Conservation (phyloP, 2,329 filamentous ascomycete genomes). For the Curvularia hawaiiensis region DNA sequence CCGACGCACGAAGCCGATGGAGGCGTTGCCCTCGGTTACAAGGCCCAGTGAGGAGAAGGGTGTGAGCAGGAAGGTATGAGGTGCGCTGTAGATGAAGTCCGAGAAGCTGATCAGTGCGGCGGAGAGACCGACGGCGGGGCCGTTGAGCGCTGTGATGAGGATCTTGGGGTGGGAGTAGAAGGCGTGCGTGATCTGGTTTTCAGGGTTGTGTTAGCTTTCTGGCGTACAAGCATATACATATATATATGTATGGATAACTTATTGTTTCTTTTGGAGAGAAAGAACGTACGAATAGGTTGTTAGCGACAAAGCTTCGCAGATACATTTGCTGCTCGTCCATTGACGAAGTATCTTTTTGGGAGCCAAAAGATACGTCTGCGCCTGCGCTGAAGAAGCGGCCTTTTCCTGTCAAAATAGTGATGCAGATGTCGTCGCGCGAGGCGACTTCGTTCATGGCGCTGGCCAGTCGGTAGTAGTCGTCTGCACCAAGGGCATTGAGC, state of each 20-base stretch:
- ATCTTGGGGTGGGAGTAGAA: constrained; percentile 96
- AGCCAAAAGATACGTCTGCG: constrained; percentile 72
- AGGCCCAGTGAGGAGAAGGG: constrained; percentile 90
- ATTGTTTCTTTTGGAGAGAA: not conserved
- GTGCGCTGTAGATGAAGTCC: constrained; percentile 88
- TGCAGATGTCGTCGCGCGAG: constrained; percentile 75
- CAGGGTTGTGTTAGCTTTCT: not conserved
- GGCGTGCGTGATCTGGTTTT: constrained; percentile 74
- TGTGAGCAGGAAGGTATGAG: constrained; percentile 83
- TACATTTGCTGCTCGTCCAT: constrained; percentile 59
- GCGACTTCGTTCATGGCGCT: constrained; percentile 78
- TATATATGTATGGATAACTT: not conserved
- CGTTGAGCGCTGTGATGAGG: constrained; percentile 88
- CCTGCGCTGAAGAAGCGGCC: constrained; percentile 90
- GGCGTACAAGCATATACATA: not conserved
- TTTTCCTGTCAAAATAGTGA: constrained; percentile 83
- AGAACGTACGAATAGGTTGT: constrained; percentile 66
- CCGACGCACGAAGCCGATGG: constrained; percentile 76
- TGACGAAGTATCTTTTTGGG: constrained; percentile 44
- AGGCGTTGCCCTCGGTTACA: constrained; percentile 86
- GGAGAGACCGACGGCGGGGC: constrained; percentile 85
- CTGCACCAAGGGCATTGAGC: constrained; percentile 78
- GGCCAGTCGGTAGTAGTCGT: constrained; percentile 79
- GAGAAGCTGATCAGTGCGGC: constrained; percentile 82
- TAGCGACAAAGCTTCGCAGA: constrained; percentile 74